Evolutionary conservation across 2,329 filamentous ascomycete species (phyloP).

Genomic region (Pseudogymnoascus sp.): DNA sequence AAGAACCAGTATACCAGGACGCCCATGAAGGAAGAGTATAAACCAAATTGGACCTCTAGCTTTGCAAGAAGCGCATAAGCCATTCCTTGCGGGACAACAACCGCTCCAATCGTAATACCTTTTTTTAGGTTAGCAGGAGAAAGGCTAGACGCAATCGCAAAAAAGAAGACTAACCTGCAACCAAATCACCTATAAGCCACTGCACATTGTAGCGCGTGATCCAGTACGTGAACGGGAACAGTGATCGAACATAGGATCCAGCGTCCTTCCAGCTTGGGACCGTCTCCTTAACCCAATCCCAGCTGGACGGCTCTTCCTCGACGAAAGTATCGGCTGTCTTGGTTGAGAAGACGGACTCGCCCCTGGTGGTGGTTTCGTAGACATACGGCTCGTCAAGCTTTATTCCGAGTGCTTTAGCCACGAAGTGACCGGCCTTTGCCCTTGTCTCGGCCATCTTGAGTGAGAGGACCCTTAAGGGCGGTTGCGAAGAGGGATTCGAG

Average conservation of each 20-base stretch:
- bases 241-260: slow-evolving; percentile 52
- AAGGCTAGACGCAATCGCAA: background rate
- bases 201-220: slow-evolving; percentile 78
- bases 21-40: slow-evolving; percentile 95
- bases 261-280: slow-evolving; percentile 50
- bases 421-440: slow-evolving; percentile 56
- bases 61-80: slow-evolving; percentile 81
- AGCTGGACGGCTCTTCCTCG: slow-evolving; percentile 68
- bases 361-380: slow-evolving; percentile 53
- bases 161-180: slow-evolving; percentile 57
- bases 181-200: slow-evolving; percentile 82
- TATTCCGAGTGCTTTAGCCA: slow-evolving; percentile 78
- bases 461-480: background rate
- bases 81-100: slow-evolving; percentile 95
- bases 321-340: slow-evolving; percentile 70
- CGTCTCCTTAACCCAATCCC: slow-evolving; percentile 62
- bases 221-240: slow-evolving; percentile 91
- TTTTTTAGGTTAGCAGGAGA: background rate
- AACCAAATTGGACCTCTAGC: slow-evolving; percentile 72
- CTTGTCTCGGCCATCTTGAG: slow-evolving; percentile 18
- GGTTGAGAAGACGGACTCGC: slow-evolving; percentile 71
- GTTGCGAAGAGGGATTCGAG: background rate
- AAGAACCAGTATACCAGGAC: slow-evolving; percentile 96
- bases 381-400: slow-evolving; percentile 58
- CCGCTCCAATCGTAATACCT: slow-evolving; percentile 63